Evolutionary conservation across 1,139 yeast genomes (phyloP), one percentile per base, ranked within the genome.

Genomic region (Yamadazyma mexicana): DNA sequence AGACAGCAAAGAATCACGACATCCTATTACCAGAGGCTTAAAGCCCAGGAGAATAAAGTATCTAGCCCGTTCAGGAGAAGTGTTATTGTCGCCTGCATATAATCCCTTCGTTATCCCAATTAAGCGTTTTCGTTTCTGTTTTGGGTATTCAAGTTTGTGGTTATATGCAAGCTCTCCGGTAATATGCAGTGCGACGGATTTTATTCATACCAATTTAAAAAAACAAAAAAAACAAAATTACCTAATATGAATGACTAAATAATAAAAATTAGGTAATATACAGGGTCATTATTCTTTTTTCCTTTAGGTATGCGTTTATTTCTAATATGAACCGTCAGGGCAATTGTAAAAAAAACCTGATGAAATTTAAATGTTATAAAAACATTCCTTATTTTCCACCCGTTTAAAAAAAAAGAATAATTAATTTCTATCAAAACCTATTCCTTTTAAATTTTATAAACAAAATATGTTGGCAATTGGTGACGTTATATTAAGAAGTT

Each of bases 401-500:
- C 12, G 10, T 20, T 20, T 20, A 20, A 20, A n/a, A n/a, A n/a
- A n/a, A n/a, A n/a, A n/a, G n/a, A n/a, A n/a, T 34, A 5, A 27
- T 26, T 28, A 18, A 18, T 22, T 31, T 31, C 18, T 29, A 17
- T 7, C 15, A 27, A 14, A 14, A 14, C 7, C 30, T 16, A 11
- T 9, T n/a, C n/a, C n/a, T n/a, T n/a, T n/a, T 20, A 20, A 9
- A 20, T n/a, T n/a, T n/a, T n/a, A n/a, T n/a, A n/a, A n/a, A n/a
- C n/a, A n/a, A n/a, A 62, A 34, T 46, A 73, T 73, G 78, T 74
- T 79, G 59, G 83, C 87, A 42, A 78, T 83, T 57, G 83, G 87
- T 58, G 95, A 87, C 65, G 74, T 83, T 53, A 68, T 82, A 49
- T 77, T 88, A 57, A 84, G 97, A 73, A 71, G 69, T 36, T 57